Evolutionary conservation across 192 early-diverging fungal genomes (phyloP).

Genomic region (Ambispora gerdemannii): DNA sequence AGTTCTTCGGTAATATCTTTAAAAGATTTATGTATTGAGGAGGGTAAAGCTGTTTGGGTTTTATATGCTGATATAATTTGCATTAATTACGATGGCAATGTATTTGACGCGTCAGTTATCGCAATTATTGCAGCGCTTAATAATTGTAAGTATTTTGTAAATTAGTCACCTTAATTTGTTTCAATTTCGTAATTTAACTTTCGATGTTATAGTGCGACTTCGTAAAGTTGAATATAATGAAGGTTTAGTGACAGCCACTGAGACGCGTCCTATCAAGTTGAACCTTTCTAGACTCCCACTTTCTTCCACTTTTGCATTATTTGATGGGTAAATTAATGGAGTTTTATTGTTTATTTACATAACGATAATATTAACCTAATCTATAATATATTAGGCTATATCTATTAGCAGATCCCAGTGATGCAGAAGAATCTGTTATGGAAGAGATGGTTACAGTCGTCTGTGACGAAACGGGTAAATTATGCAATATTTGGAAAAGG

Average conservation of each 20-base stretch:
- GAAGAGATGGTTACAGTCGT: constrained; percentile 55
- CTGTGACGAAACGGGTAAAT: constrained; percentile 53
- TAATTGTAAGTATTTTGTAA: constrained; percentile 46
- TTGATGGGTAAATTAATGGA: constrained; percentile 47
- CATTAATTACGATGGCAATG: constrained; percentile 87
- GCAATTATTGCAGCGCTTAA: constrained; percentile 76
- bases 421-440: constrained; percentile 62
- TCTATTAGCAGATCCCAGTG: constrained; percentile 65
- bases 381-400: neutral
- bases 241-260: constrained; percentile 61
- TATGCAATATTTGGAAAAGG: constrained; percentile 55
- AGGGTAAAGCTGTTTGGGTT: constrained; percentile 79
- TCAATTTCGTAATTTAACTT: constrained; percentile 5
- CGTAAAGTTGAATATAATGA: constrained; percentile 67
- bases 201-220: constrained; percentile 55
- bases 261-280: constrained; percentile 41
- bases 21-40: constrained; percentile 74
- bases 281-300: constrained; percentile 48
- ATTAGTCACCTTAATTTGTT: constrained; percentile 10
- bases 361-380: neutral
- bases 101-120: constrained; percentile 79
- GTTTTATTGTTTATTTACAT: neutral
- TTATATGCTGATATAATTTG: constrained; percentile 88
- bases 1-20: constrained; percentile 62
- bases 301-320: constrained; percentile 63